Evolutionary conservation across 2,329 filamentous ascomycete genomes (phyloP).

Genomic region (Pseudogymnoascus sp.): DNA sequence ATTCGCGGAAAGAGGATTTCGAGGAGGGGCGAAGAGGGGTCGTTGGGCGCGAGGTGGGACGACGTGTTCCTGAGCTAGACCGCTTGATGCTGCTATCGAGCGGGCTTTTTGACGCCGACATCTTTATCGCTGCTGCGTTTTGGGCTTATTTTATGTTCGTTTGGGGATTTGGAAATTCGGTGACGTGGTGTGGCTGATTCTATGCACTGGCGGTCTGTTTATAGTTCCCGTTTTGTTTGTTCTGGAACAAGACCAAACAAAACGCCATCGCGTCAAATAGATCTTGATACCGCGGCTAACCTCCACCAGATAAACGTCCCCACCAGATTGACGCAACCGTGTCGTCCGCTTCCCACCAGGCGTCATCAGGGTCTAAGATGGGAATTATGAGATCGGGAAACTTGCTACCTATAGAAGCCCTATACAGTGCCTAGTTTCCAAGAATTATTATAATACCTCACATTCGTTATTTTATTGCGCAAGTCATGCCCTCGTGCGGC

Average conservation of each 20-base stretch:
- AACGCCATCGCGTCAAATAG: constrained; percentile 5
- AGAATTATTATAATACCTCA: not conserved
- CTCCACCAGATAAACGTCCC: constrained; percentile 4
- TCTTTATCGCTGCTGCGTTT: not conserved
- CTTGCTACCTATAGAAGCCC: not conserved
- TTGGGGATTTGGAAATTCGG: not conserved
- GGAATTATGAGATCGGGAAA: not conserved
- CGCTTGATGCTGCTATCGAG: constrained; percentile 24
- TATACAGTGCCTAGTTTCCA: not conserved
- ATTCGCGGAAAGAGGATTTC: constrained; percentile 78
- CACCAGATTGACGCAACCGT: constrained; percentile 2
- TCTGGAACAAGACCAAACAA: not conserved
- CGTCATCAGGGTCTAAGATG: not conserved
- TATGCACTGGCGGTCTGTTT: not conserved
- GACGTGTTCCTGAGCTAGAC: constrained; percentile 22
- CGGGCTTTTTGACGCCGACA: constrained; percentile 25
- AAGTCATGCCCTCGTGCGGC: not conserved
- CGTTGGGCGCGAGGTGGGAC: constrained; percentile 55
- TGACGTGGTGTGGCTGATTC: not conserved
- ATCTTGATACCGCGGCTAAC: constrained; percentile 1
- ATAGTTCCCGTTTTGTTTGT: not conserved
- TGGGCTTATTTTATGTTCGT: not conserved
- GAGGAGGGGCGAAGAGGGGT: constrained; percentile 88
- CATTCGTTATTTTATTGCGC: not conserved
- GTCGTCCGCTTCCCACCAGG: not conserved